These are phyloP conservation scores for Melastoma malabathricum DNA, from an alignment of 345 rosid species.

Conservation along the genomic window DNA sequence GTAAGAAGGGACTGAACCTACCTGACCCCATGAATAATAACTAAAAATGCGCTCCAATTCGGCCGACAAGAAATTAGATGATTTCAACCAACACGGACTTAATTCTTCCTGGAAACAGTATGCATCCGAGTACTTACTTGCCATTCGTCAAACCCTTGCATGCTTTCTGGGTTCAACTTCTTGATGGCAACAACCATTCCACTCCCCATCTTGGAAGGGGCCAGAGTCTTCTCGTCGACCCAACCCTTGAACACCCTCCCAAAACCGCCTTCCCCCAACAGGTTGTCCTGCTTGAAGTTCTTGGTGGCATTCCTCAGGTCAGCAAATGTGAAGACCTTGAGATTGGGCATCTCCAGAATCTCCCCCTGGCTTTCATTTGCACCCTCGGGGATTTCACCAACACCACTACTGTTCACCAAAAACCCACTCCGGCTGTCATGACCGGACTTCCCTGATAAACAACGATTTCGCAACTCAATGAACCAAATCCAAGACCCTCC, in stretches of 20 bases:
- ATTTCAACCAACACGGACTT: neutral
- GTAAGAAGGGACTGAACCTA: too few species aligned
- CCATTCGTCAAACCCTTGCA: slow-evolving; percentile 76
- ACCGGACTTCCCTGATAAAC: too few species aligned
- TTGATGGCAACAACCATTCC: slow-evolving; percentile 71
- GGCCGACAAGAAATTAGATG: neutral
- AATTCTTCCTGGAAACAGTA: neutral
- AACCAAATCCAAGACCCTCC: too few species aligned
- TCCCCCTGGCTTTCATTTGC: slow-evolving; percentile 9
- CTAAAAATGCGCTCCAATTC: neutral
- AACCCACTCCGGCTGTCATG: too few species aligned
- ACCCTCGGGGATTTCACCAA: slow-evolving; percentile 3
- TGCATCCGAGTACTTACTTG: slow-evolving; percentile 29
- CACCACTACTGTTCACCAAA: neutral
- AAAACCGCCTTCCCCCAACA: slow-evolving; percentile 77
- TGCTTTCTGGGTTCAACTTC: slow-evolving; percentile 49
- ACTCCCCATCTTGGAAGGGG: slow-evolving; percentile 41
- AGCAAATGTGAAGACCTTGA: slow-evolving; percentile 42
- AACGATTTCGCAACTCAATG: too few species aligned
- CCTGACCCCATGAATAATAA: too few species aligned
- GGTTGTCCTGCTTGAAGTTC: slow-evolving; percentile 45
- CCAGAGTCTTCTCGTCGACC: slow-evolving; percentile 45
- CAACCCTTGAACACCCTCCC: slow-evolving; percentile 81
- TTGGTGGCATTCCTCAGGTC: slow-evolving; percentile 51
- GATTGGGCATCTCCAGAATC: slow-evolving; percentile 22